A percentile compares a stretch with the other conserved stretches of the same genome.
Conservation (phyloP, 2,329 filamentous ascomycete genomes). For the Colletotrichum sp. region DNA sequence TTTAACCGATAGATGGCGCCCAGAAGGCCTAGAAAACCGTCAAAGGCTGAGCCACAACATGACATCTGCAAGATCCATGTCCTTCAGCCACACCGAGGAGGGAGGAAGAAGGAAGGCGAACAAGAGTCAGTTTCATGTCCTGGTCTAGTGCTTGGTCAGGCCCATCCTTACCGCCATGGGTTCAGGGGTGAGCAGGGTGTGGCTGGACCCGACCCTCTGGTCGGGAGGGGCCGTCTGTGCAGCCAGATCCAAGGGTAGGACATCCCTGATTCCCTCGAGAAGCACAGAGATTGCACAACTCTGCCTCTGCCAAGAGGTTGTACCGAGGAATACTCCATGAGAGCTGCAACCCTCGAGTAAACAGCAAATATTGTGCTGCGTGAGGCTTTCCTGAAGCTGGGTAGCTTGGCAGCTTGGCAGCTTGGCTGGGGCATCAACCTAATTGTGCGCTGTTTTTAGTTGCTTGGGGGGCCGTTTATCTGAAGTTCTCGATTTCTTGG, state of each 20-base stretch:
- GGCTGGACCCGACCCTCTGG: conserved; percentile 6
- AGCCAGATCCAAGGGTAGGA: background rate
- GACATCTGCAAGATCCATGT: background rate
- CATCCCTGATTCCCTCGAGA: background rate
- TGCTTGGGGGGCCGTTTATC: background rate
- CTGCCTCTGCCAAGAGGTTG: background rate
- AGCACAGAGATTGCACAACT: background rate
- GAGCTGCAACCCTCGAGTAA: background rate
- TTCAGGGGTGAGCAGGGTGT: background rate
- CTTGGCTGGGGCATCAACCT: background rate
- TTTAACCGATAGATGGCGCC: conserved; percentile 16
- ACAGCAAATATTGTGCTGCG: background rate
- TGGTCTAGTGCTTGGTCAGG: background rate
- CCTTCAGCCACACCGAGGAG: background rate
- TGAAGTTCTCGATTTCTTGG: background rate
- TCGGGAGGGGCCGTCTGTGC: conserved; percentile 16
- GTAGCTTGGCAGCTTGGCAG: conserved; percentile 1
- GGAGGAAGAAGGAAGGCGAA: background rate
- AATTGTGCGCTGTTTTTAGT: background rate
- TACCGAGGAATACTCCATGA: background rate
- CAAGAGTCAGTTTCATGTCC: conserved; percentile 6
- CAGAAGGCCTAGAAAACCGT: background rate
- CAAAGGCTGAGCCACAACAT: conserved; percentile 1
- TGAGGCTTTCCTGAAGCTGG: background rate
- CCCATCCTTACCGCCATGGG: background rate